Conservation (phyloP, 768 basidiomycete genomes). For the Asterophora lycoperdoides region DNA sequence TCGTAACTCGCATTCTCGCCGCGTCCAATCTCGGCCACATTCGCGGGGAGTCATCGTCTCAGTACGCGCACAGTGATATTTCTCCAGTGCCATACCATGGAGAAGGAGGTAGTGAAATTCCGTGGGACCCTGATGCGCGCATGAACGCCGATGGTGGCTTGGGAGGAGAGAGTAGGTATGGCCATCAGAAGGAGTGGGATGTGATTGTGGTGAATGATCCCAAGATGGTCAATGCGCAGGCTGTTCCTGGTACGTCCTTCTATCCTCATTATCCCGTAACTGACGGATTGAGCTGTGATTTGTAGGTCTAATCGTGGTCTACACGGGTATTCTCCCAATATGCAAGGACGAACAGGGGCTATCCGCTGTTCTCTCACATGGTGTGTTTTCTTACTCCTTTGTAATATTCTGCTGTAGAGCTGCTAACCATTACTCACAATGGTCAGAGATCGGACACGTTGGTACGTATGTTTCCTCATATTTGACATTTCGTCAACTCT, state of each 20-base stretch:
- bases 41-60: constrained; percentile 22
- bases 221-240: constrained; percentile 73
- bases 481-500: not conserved
- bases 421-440: not conserved
- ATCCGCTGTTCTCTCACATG: constrained; percentile 82
- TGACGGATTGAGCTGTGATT: not conserved
- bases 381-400: constrained; percentile 33
- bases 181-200: constrained; percentile 51
- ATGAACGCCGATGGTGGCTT: constrained; percentile 15
- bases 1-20: constrained; percentile 66
- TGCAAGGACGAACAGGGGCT: constrained; percentile 76
- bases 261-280: no score
- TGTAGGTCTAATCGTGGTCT: constrained; percentile 77
- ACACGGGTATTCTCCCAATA: constrained; percentile 83
- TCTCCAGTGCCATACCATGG: not conserved
- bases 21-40: constrained; percentile 71
- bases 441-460: constrained; percentile 73
- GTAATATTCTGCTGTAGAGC: no score
- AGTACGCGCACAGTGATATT: constrained; percentile 15
- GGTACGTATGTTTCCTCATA: constrained; percentile 34
- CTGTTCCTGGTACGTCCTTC: constrained; percentile 51
- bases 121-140: constrained; percentile 33
- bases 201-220: constrained; percentile 75
- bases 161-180: constrained; percentile 11
- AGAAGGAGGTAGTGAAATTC: constrained; percentile 14